Conservation (phyloP, 169 alveolate genomes). For the Cryptosporidium sp. region DNA sequence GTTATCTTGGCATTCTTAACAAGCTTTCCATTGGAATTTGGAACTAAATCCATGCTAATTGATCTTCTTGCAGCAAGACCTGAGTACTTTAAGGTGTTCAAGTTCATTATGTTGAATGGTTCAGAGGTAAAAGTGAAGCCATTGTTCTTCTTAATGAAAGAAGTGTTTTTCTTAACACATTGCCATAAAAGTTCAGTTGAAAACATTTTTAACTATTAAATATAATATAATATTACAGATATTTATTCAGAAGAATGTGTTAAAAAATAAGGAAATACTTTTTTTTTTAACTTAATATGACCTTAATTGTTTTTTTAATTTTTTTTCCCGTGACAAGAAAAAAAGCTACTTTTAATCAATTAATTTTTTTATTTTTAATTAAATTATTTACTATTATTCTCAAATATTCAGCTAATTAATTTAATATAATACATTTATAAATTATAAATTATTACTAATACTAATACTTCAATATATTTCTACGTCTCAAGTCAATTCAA, state of each 20-base stretch:
- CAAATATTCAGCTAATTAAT: not conserved
- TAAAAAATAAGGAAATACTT: not conserved
- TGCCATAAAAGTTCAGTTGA: conserved; percentile 68
- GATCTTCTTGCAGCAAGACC: conserved; percentile 65
- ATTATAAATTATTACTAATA: not conserved
- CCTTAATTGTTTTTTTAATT: not conserved
- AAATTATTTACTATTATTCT: not conserved
- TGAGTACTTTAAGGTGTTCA: conserved; percentile 45
- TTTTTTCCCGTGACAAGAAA: not conserved
- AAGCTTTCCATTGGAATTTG: conserved; percentile 36
- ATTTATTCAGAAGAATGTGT: not conserved
- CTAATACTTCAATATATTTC: not conserved
- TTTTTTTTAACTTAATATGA: not conserved
- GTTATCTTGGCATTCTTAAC: conserved; percentile 32
- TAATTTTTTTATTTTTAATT: too few species aligned
- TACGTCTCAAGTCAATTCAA: conserved; percentile 10
- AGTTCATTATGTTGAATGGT: conserved; percentile 42
- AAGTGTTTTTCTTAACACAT: conserved; percentile 44
- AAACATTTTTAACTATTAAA: conserved; percentile 25
- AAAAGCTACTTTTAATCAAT: not conserved
- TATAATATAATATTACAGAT: not conserved
- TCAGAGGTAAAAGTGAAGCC: conserved; percentile 61
- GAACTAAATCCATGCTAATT: conserved; percentile 38
- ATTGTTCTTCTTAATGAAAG: conserved; percentile 57
- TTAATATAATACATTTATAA: not conserved